These are phyloP conservation scores for Nannochloris sp. DNA, from an alignment of 139 green algal species.

Conservation along the genomic window DNA sequence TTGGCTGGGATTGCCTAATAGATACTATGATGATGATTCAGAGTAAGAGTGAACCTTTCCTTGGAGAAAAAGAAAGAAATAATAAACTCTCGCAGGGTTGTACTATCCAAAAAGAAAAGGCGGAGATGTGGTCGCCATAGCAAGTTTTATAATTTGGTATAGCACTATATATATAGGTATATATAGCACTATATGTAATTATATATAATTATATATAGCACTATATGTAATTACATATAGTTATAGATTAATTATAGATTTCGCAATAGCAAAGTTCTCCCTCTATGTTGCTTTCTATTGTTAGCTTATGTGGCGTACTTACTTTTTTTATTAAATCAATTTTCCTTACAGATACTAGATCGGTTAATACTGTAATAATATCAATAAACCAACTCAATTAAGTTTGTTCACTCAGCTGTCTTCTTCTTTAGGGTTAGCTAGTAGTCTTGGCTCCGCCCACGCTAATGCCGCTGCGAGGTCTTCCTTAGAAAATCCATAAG, in stretches of 20 bases:
- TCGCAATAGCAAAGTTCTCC: background rate
- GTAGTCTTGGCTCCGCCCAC: slow-evolving; percentile 5
- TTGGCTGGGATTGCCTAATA: slow-evolving; percentile 67
- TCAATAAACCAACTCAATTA: too few relatives aligned
- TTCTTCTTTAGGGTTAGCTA: background rate
- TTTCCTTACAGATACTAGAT: too few relatives aligned
- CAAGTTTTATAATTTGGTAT: too few relatives aligned
- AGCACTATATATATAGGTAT: background rate
- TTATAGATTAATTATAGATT: background rate
- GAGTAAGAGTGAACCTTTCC: too few relatives aligned
- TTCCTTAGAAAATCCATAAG: slow-evolving; percentile 19
- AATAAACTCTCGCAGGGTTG: too few relatives aligned
- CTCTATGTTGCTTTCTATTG: slow-evolving; percentile 3
- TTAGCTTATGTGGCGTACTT: background rate
- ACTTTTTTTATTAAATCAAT: background rate
- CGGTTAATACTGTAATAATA: background rate
- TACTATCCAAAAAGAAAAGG: too few relatives aligned
- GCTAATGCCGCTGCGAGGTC: slow-evolving; percentile 14
- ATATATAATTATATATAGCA: background rate
- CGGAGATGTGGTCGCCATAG: too few relatives aligned
- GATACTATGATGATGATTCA: slow-evolving; percentile 37
- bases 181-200: background rate
- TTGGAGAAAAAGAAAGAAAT: too few relatives aligned
- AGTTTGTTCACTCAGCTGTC: too few relatives aligned
- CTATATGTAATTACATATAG: background rate